Percentiles rank a stretch among this genome's conserved stretches.
Evolutionary conservation across 2,329 filamentous ascomycete species (phyloP).

Genomic region (Trichoderma cornu-damae): DNA sequence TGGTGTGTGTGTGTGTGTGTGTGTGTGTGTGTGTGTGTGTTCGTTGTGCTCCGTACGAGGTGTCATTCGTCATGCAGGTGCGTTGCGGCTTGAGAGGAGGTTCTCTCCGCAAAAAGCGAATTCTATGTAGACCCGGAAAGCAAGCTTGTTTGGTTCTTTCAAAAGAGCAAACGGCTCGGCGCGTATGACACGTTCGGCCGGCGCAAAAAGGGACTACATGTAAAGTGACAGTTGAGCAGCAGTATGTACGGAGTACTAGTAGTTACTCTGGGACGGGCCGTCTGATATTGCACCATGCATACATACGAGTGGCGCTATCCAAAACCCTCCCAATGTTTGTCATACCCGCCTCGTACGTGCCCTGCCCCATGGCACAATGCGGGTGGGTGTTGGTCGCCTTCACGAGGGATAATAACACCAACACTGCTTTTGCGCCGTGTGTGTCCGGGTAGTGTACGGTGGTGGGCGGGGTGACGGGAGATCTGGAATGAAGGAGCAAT

Average conservation of each 20-base stretch:
- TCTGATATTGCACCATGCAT: background rate
- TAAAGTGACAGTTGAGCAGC: background rate
- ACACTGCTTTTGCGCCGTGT: too few relatives aligned
- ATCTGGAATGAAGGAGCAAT: background rate
- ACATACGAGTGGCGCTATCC: background rate
- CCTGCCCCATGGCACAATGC: too few relatives aligned
- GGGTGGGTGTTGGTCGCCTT: too few relatives aligned
- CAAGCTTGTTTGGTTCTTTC: background rate
- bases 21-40: too few relatives aligned
- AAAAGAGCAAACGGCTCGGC: constrained; percentile 12
- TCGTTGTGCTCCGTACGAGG: too few relatives aligned
- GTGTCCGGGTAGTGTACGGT: background rate
- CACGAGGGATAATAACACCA: background rate
- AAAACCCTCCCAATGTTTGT: background rate
- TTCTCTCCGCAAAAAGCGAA: background rate
- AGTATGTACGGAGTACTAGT: too few relatives aligned
- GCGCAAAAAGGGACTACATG: background rate
- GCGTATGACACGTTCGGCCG: constrained; percentile 6
- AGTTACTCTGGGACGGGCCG: background rate
- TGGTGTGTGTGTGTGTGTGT: background rate
- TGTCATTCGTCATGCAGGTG: background rate
- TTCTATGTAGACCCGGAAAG: background rate
- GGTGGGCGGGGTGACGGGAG: background rate
- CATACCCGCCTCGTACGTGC: background rate
- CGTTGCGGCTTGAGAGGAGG: too few relatives aligned